Percentiles rank a stretch among this genome's conserved stretches.
Evolutionary conservation across 2,329 filamentous ascomycete species (phyloP).

Genomic region (Neoarthrinium moseri): DNA sequence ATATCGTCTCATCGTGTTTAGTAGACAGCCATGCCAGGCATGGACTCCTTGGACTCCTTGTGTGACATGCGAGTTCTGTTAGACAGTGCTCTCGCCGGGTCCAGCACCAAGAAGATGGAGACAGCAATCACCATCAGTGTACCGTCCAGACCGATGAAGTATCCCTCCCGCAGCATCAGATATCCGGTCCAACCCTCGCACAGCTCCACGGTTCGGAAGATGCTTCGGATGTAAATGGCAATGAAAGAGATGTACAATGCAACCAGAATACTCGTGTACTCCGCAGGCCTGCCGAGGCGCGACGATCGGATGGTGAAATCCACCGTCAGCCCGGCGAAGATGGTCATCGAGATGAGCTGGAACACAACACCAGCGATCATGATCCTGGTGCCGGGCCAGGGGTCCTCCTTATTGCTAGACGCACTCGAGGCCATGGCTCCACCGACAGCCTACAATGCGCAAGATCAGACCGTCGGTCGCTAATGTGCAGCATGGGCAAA

Average conservation of each 20-base stretch:
- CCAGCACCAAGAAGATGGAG: conserved; percentile 40
- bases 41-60: too few relatives aligned
- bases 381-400: conserved; percentile 40
- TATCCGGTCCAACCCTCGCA: conserved; percentile 48
- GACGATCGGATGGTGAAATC: conserved; percentile 36
- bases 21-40: too few relatives aligned
- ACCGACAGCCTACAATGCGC: conserved; percentile 33
- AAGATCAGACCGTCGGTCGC: too few relatives aligned
- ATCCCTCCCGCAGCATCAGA: conserved; percentile 47
- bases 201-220: conserved; percentile 50
- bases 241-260: conserved; percentile 42
- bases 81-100: too few relatives aligned
- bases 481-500: too few relatives aligned
- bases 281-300: conserved; percentile 26
- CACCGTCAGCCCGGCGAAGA: conserved; percentile 38
- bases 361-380: conserved; percentile 51
- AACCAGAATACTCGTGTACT: conserved; percentile 23
- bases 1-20: too few relatives aligned
- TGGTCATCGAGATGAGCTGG: conserved; percentile 46
- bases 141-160: conserved; percentile 48
- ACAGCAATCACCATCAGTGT: conserved; percentile 46
- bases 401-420: conserved; percentile 31
- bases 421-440: conserved; percentile 42
- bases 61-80: too few relatives aligned
- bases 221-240: conserved; percentile 44